Conservation (phyloP, 2,329 filamentous ascomycete genomes). For the Mycocentrospora acerina region DNA sequence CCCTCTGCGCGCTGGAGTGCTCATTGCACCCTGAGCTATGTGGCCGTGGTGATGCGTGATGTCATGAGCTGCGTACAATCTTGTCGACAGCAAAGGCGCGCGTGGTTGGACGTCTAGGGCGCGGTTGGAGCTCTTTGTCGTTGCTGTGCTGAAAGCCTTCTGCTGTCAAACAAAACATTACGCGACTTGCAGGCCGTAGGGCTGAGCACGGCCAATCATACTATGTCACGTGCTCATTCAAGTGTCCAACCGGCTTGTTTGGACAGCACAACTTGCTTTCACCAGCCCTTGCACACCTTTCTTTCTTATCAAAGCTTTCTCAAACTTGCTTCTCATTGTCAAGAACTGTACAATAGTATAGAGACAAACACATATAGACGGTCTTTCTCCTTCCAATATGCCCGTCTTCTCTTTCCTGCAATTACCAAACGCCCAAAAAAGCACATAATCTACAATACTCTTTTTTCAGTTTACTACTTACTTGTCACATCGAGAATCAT, state of each 20-base stretch:
- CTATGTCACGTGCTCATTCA: conserved; percentile 11
- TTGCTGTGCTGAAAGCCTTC: conserved; percentile 8
- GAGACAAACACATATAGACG: neutral
- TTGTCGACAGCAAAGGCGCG: neutral
- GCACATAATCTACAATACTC: conserved; percentile 13
- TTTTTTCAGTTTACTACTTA: neutral
- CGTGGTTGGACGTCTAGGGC: neutral
- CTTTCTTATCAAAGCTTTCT: neutral
- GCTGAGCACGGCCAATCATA: conserved; percentile 24
- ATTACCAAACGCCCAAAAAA: conserved; percentile 11
- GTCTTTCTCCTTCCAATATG: conserved; percentile 13
- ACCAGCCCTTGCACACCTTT: conserved; percentile 1
- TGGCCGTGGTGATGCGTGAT: conserved; percentile 10
- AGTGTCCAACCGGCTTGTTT: neutral
- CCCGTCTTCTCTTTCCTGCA: conserved; percentile 12
- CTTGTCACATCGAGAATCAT: neutral
- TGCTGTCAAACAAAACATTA: conserved; percentile 32
- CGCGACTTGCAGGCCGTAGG: conserved; percentile 25
- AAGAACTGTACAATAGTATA: conserved; percentile 8
- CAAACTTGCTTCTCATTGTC: conserved; percentile 11
- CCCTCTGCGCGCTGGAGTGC: conserved; percentile 73
- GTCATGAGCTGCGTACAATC: conserved; percentile 16
- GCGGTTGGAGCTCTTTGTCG: conserved; percentile 1
- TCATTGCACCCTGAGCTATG: conserved; percentile 65
- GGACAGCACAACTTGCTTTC: conserved; percentile 1